A percentile compares a stretch with the other conserved stretches of the same genome.
Conservation (phyloP, 225 moss, liverwort and hornwort genomes). For the Rhytidiadelphus loreus region DNA sequence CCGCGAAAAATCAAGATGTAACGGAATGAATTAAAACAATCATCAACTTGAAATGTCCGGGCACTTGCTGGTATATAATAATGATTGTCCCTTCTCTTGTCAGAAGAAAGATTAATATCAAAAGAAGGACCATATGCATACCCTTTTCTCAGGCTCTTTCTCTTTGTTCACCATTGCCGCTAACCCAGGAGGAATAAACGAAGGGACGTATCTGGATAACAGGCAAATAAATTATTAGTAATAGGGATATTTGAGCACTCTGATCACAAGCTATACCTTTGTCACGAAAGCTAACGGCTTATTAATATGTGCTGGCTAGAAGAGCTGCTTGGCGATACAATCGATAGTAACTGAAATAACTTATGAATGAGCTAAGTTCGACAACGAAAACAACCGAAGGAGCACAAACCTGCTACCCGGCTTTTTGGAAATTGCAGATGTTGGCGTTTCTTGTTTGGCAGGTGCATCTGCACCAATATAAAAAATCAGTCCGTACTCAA, state of each 20-base stretch:
- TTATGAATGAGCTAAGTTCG: neutral
- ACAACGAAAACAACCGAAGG: neutral
- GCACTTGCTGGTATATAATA: neutral
- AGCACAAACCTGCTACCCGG: constrained; percentile 38
- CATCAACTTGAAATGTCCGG: neutral
- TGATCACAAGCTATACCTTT: neutral
- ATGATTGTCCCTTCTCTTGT: neutral
- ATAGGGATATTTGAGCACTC: neutral
- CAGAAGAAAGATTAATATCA: neutral
- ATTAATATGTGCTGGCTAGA: neutral
- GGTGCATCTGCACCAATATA: constrained; percentile 5
- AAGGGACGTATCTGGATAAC: constrained; percentile 84
- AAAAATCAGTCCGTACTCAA: neutral
- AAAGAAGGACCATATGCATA: neutral
- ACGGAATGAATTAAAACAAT: neutral
- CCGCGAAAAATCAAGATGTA: neutral
- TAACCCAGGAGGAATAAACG: constrained; percentile 95
- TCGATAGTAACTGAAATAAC: neutral
- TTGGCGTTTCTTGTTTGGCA: constrained; percentile 19
- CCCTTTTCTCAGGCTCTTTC: constrained; percentile 70
- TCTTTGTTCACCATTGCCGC: constrained; percentile 95
- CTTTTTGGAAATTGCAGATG: constrained; percentile 25
- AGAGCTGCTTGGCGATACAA: neutral
- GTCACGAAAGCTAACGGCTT: neutral
- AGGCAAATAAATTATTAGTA: neutral